Base-by-base conservation (phyloP, 2,329 filamentous ascomycete genomes). In the Hysterium pulicare region DNA sequence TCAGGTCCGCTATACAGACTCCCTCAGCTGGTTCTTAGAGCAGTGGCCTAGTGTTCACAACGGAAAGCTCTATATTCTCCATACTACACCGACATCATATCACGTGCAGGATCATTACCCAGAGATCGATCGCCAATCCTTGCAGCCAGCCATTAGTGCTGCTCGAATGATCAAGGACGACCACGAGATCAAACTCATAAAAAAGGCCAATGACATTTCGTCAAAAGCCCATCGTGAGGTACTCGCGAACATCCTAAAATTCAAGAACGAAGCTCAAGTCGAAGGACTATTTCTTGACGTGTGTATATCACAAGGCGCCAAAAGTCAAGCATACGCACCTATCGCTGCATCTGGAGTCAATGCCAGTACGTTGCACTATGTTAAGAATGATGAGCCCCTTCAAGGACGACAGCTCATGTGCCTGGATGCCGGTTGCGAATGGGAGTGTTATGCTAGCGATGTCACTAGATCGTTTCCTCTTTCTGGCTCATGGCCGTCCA, bases 381-480 rank as follows among this genome's bases (percentile, higher is more conserved):
- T 79, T 33, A 80, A 78, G 40, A 97, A 98, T 62, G 77, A 94
- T 57, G 78, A 86, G 54, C 69, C 82, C 1, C 77, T 97, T 15
- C 70, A 71, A 2, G 81, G 83, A 20, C 78, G 83, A 44, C 81
- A 90, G 58, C 76, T 90, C 22, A 71, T 97, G 23, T 83, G 94
- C 16, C 73, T 98, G 4, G 91, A 98, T 62, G 90, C 91, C 1
- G 90, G 89, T 2, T 86, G 83, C 51, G 91, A 97, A 67, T 95
- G 83, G 68, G 71, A 82, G 37, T 84, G 86, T 54, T 97, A 98
- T 64, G 89, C 89, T 22, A 87, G 86, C 44, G 91, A 97, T 65
- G 82, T 97, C 21, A 97, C 93, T 0, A 81, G 91, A 28, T 93
- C 90, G 0, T 82, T 96, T 51, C 91, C 91, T 4, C 70, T 96